Percentiles rank a stretch among this genome's conserved stretches.
Conservation (phyloP, 176 grass and related monocot species). For the Coix lacrymajobi region DNA sequence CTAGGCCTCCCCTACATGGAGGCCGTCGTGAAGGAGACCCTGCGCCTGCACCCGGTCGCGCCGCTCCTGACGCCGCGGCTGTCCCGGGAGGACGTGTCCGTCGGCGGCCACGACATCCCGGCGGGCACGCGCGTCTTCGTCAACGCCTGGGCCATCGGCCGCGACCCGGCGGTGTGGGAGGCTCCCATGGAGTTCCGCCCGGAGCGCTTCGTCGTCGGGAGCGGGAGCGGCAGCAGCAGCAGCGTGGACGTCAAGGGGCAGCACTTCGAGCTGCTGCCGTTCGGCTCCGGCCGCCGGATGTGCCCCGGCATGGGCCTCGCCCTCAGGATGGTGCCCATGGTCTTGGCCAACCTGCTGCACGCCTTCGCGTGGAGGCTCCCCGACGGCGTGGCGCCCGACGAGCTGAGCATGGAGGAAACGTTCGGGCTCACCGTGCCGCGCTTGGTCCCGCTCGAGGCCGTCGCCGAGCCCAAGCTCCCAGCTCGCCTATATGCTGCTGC, state of each 20-base stretch:
- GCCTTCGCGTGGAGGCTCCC: slow-evolving; percentile 11
- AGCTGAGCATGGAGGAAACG: slow-evolving; percentile 5
- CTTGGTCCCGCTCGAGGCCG: neutral
- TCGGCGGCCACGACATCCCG: slow-evolving; percentile 38
- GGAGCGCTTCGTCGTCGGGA: slow-evolving; percentile 50
- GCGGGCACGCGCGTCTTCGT: slow-evolving; percentile 38
- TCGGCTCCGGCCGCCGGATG: neutral
- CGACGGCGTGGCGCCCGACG: neutral
- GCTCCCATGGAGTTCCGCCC: slow-evolving; percentile 45
- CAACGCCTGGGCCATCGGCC: slow-evolving; percentile 52
- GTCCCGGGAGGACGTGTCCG: slow-evolving; percentile 22
- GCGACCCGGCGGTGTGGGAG: slow-evolving; percentile 35
- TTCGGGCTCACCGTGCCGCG: neutral
- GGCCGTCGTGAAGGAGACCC: slow-evolving; percentile 46
- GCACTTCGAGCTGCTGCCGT: neutral
- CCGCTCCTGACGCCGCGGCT: slow-evolving; percentile 41
- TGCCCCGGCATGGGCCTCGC: neutral
- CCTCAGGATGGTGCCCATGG: neutral
- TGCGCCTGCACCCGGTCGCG: slow-evolving; percentile 47
- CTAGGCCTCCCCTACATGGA: slow-evolving; percentile 30
- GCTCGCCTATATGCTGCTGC: neutral
- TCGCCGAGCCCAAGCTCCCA: neutral
- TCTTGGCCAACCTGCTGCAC: neutral
- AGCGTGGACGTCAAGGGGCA: neutral
- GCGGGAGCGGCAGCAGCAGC: no score